These are phyloP conservation scores for Heritiera littoralis DNA, from an alignment of 345 rosid species.

Conservation along the genomic window DNA sequence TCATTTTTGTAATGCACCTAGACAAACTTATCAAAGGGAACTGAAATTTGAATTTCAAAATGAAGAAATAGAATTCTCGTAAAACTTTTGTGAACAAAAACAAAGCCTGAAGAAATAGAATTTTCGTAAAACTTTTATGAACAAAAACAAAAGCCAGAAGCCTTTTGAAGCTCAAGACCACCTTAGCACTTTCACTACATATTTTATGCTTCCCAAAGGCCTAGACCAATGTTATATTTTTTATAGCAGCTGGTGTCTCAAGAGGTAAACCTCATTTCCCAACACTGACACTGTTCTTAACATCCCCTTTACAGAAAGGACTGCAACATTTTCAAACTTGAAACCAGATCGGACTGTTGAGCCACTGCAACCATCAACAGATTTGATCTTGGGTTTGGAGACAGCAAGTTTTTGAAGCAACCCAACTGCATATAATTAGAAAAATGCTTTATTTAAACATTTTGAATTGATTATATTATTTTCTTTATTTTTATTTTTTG, in stretches of 20 bases:
- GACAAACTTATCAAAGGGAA: neutral
- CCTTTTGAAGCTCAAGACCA: neutral
- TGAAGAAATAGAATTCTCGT: neutral
- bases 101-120: neutral
- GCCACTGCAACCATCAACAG: slow-evolving; percentile 29
- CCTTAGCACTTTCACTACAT: slow-evolving; percentile 3
- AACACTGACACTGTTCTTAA: neutral
- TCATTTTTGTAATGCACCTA: neutral
- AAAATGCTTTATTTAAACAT: neutral
- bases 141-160: neutral
- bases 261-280: neutral
- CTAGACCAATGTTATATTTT: neutral
- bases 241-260: neutral
- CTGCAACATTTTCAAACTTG: slow-evolving; percentile 22
- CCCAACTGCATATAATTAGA: slow-evolving; percentile 19
- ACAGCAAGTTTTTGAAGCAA: slow-evolving; percentile 31
- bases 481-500: neutral
- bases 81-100: neutral
- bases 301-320: slow-evolving; percentile 15
- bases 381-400: slow-evolving; percentile 15
- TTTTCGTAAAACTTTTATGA: neutral
- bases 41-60: neutral
- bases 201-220: slow-evolving; percentile 5
- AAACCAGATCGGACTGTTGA: slow-evolving; percentile 18
- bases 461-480: slow-evolving; percentile 2